Evolutionary conservation across 345 rosid species (phyloP), one percentile per base, ranked within the genome.

Genomic region (Hevea brasiliensis): DNA sequence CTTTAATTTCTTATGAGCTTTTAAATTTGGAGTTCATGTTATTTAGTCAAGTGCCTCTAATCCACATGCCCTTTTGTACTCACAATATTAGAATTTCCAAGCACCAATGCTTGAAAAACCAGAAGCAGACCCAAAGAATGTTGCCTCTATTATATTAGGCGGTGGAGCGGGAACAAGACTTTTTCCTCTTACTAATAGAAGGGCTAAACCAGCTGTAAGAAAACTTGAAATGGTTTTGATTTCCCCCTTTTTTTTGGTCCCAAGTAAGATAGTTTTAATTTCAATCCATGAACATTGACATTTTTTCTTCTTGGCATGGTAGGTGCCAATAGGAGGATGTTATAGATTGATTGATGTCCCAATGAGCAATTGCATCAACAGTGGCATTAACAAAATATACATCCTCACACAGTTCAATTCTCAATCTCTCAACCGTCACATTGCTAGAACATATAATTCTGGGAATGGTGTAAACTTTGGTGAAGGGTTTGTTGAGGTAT

Each of bases 401-500:
- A 86, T 91, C 74, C 91, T 93, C n/a, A 89, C 98, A 24, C 98
- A 93, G 67, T 91, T 85, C 79, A 93, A 91, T 79, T 93, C 98
- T 9, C 92, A 87, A 74, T 93, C 97, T 45, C 92, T 93, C 21
- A 91, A 93, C 60, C 83, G 91, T 40, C 98, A 91, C 76, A 84
- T 89, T 71, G 80, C 91, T 23, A 86, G 90, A 57, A 87, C 97
- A 53, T 93, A 91, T 76, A 83, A 78, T 61, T 59, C 79, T 63
- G 97, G 92, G 53, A 89, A 86, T 74, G 91, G 93, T 67, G 84
- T 88, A 42, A 84, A 85, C 71, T 93, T 89, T 69, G 88, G 92
- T 26, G 87, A 86, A 83, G 97, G 96, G 10, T 89, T 87, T 70
- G 88, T 88, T 27, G 96, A 93, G 93, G 98, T 93, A 84, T 59